Base-by-base conservation (phyloP, 2,329 filamentous ascomycete species). In the Pseudocercospora macadamiae region DNA sequence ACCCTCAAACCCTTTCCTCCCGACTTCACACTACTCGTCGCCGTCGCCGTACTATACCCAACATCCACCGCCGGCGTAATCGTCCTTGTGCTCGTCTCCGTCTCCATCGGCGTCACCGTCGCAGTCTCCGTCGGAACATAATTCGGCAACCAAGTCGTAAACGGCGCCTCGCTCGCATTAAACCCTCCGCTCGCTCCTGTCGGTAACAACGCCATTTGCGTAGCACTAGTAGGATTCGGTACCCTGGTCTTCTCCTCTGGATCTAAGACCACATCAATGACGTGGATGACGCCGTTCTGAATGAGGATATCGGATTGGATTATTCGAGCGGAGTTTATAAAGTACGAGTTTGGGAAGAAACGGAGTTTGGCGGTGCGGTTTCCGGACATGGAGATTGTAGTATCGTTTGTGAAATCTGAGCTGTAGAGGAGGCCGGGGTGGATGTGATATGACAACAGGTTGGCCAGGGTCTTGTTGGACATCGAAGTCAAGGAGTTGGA, bases 201-300 rank as follows among this genome's bases (percentile, higher is more conserved):
- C 18, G 60, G 59, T 39, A 65, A 30, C 0, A 70, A 75, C 4
- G 78, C 74, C 9, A 68, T 63, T 36, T 78, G 74, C 3, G 71
- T 74, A 21, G 66, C 67, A 1, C 71, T 62, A 2, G 68, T 70
- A 5, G 76, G 73, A 47, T 81, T 72, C 0, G 79, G 79, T 16
- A 64, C 60, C 2, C 68, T 72, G 2, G 64, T 64, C 12, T 72
- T 58, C 3, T 69, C 74, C 34, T 77, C 69, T 1, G 79, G 80
- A 66, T 79, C 82, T 26, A 83, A 72, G 6, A 82, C 79, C 8
- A 76, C 77, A 55, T 70, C 72, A 34, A 86, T 77, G 12, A 86
- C 75, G 64, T 86, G 83, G 2, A 84, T 71, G 1, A 86, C 83
- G 23, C 84, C 84, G 62, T 86, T 86, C 28, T 75, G 75, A 9